A percentile compares a stretch with the other conserved stretches of the same genome.
Evolutionary conservation across 2,329 filamentous ascomycete genomes (phyloP).

Genomic region (Colletotrichum sp.): DNA sequence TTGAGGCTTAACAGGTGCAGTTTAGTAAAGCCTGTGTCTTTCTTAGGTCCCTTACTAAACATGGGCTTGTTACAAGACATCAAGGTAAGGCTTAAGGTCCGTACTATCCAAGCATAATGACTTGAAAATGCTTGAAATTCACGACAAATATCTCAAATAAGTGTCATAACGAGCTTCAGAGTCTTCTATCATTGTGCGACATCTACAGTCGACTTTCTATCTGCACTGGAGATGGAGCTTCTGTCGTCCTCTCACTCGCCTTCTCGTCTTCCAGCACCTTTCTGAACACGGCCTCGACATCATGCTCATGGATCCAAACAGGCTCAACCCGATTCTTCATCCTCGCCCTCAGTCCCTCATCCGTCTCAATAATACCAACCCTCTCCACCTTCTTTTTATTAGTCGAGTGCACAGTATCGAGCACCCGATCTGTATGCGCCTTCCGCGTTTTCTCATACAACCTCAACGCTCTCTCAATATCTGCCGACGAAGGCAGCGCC

Average conservation of each 20-base stretch:
- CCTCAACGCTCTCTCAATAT: constrained; percentile 33
- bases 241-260: neutral
- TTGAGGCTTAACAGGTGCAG: too few species aligned
- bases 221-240: neutral
- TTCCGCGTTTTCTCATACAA: constrained; percentile 49
- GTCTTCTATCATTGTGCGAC: neutral
- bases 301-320: constrained; percentile 51
- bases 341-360: constrained; percentile 38
- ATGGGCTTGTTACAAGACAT: too few species aligned
- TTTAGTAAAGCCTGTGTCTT: too few species aligned
- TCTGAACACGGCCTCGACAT: constrained; percentile 43
- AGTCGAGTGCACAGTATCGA: constrained; percentile 36
- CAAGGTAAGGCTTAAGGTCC: too few species aligned
- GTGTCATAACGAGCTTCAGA: neutral
- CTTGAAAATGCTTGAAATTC: too few species aligned
- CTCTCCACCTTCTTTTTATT: constrained; percentile 31
- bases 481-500: constrained; percentile 4
- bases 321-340: constrained; percentile 40
- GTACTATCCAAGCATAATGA: too few species aligned
- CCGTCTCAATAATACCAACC: constrained; percentile 32
- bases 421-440: constrained; percentile 41
- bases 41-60: too few species aligned
- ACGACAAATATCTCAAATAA: neutral
- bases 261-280: constrained; percentile 1
- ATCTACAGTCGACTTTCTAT: constrained; percentile 8